Evolutionary conservation across 1,139 yeast genomes (phyloP).

Genomic region (Komagataea norvegica): DNA sequence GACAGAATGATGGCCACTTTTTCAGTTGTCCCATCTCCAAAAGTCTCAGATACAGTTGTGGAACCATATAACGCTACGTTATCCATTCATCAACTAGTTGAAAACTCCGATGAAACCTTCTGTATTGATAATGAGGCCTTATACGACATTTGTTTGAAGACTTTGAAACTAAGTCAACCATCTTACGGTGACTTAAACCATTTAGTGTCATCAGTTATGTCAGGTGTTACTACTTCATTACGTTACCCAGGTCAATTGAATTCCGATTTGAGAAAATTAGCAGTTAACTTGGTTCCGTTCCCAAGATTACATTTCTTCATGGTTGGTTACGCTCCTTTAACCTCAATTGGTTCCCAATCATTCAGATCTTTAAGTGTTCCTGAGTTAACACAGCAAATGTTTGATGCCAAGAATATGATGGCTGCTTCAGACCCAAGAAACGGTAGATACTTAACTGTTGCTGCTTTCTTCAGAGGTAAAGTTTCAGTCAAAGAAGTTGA

Average conservation of each 20-base stretch:
- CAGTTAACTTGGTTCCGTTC: slow-evolving; percentile 95
- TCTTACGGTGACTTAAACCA: slow-evolving; percentile 80
- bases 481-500: slow-evolving; percentile 97
- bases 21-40: slow-evolving; percentile 98
- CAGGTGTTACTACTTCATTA: slow-evolving; percentile 93
- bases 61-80: slow-evolving; percentile 97
- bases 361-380: slow-evolving; percentile 89
- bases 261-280: slow-evolving; percentile 95
- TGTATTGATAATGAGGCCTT: slow-evolving; percentile 99
- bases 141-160: slow-evolving; percentile 95
- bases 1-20: slow-evolving; percentile 95
- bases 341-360: slow-evolving; percentile 84
- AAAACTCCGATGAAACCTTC: slow-evolving; percentile 97
- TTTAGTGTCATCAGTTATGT: slow-evolving; percentile 93
- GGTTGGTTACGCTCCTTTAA: slow-evolving; percentile 94
- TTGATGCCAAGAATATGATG: slow-evolving; percentile 97
- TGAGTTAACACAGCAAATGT: slow-evolving; percentile 95
- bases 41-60: slow-evolving; percentile 94
- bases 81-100: slow-evolving; percentile 93
- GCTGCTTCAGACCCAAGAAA: slow-evolving; percentile 96
- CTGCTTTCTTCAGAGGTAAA: slow-evolving; percentile 96
- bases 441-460: slow-evolving; percentile 97
- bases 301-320: slow-evolving; percentile 99
- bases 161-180: slow-evolving; percentile 88
- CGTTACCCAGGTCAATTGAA: slow-evolving; percentile 96